phyloP scores from a whole-genome alignment of 2,329 filamentous ascomycete genomes.

The Alternaria longipes region DNA sequence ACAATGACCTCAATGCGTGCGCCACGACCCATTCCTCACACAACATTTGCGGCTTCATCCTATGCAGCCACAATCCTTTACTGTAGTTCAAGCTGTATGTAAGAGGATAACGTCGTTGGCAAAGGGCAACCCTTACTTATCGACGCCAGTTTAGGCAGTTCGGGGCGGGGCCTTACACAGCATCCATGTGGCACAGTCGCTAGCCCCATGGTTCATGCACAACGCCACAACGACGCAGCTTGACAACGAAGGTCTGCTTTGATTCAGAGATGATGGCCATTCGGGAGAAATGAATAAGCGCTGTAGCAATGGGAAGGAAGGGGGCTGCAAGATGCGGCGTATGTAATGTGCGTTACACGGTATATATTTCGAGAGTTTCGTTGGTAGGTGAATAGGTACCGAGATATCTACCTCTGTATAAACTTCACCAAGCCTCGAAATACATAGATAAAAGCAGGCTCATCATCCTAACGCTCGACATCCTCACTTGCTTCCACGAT shows the following conservation, averaged over 20 bases:
- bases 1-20: background rate
- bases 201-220: background rate
- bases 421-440: background rate
- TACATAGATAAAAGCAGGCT: background rate
- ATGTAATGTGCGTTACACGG: background rate
- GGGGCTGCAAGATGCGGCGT: background rate
- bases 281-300: background rate
- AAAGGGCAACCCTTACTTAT: background rate
- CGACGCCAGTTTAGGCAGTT: background rate
- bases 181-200: background rate
- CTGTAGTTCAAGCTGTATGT: background rate
- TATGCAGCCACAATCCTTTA: background rate
- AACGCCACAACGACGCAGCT: conserved; percentile 1
- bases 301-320: background rate
- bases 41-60: background rate
- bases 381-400: background rate
- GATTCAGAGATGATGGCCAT: background rate
- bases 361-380: conserved; percentile 1
- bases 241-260: background rate
- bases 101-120: background rate
- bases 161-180: background rate
- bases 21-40: background rate
- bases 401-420: background rate
- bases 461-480: background rate
- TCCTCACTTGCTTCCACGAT: background rate